Base-by-base conservation (phyloP, 2,329 filamentous ascomycete genomes). In the Ampelomyces quisqualis region DNA sequence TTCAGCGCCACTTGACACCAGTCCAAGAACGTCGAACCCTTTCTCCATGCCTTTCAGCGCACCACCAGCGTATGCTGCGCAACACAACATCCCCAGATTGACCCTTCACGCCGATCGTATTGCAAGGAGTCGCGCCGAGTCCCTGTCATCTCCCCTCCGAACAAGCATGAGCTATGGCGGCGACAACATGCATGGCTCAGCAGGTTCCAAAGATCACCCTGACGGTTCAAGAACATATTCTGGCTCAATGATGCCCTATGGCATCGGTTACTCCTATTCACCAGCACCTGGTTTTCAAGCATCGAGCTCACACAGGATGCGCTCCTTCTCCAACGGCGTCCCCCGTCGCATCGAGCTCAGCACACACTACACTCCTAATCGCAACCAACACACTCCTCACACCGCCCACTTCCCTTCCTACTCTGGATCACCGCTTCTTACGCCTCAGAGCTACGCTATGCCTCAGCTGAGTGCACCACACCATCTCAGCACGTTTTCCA, bases 121-220 rank as follows among this genome's bases (percentile, higher is more conserved):
- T 17, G 54, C 55, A 31, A 62, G 72, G 34, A 65, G 64, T 15
- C 59, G 69, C 21, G 70, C 68, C 21, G 73, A 75, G 44, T 65
- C 70, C 4, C 57, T 72, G 3, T 67, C 67, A 21, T 74, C 72
- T 9, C 71, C 72, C 2, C 57, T 76, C 10, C 62, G 73, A 38
- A 68, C 70, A 6, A 75, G 71, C 59, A 70, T 74, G 60, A 73
- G 71, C 22, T 75, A 75, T 47, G 67, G 56, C 9, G 48, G 48
- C 36, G 62, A 66, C 18, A 47, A 45, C 29, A 51, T 62, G n/a
- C 57, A 55, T 24, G 51, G 53, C 26, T 56, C 56, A 1, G 35
- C 53, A 29, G 62, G 61, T 38, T 49, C 59, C 2, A 43, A 40
- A 23, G 51, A 35, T 40, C 60, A 62, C 29, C 38, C 53, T 6